Evolutionary conservation across 768 basidiomycete genomes (phyloP), one percentile per base, ranked within the genome.

Genomic region (Vishniacozyma victoriae): DNA sequence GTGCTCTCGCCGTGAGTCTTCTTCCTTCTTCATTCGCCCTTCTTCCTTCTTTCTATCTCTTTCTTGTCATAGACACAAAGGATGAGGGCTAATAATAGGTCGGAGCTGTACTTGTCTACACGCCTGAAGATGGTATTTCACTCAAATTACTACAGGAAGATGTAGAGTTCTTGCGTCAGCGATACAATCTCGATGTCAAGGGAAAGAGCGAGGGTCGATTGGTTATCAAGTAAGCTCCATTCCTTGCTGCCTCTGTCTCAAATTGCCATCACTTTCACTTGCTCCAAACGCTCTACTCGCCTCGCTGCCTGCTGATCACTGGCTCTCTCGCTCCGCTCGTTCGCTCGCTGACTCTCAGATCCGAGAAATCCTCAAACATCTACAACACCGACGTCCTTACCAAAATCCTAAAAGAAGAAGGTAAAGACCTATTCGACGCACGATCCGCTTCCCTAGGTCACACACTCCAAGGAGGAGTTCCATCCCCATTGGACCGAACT

Each of bases 371-470:
- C 1, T 96, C 92, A 13, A 75, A 75, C 7, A 86, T 96, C 20
- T 99, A 97, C 76, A 84, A 85, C 13, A 92, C 92, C 5, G 83
- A 88, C 6, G 79, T 95, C 46, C 80, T 99, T 59, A 92, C 85
- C 52, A 87, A 87, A 71, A 95, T 99, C 78, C 74, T 96, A 73
- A 84, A 85, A 63, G 93, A 95, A 69, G 93, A 97, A 73, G 95
- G 95, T n/a, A 83, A 83, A 20, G 55, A 77, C 4, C 76, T 96
- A 19, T 99, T 97, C 67, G 95, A 99, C 74, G 82, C 95, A 16
- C 85, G 95, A 40, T 86, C 83, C 16, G 95, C 93, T n/a, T 86
- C 89, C 1, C 81, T 99, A 16, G 95, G 95, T 14, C 95, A 99
- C 75, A 97, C 92, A 4, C 76, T 99, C 2, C 95, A 99, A 65